These are phyloP conservation scores for Pseudovirgaria hyperparasitica DNA, from an alignment of 2,329 filamentous ascomycete species.

Conservation along the genomic window DNA sequence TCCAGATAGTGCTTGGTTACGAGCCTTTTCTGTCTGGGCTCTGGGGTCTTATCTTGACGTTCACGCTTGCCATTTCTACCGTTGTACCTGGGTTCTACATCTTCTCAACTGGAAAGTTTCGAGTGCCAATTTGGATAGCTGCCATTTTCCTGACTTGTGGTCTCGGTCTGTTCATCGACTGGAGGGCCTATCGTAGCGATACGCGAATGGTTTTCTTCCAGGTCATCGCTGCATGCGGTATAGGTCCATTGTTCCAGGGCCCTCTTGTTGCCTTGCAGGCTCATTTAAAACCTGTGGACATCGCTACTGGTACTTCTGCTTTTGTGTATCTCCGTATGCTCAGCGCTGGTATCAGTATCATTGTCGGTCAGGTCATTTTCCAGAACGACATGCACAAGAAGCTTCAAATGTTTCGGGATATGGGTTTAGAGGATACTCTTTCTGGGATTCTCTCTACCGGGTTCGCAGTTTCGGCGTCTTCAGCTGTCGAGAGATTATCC, in stretches of 20 bases:
- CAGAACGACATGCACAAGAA: slow-evolving; percentile 43
- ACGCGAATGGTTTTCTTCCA: slow-evolving; percentile 33
- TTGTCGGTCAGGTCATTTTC: slow-evolving; percentile 39
- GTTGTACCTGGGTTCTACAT: slow-evolving; percentile 34
- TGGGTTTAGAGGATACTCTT: slow-evolving; percentile 10
- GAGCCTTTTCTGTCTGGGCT: slow-evolving; percentile 45
- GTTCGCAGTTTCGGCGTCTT: slow-evolving; percentile 20
- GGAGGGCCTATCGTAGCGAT: slow-evolving; percentile 8
- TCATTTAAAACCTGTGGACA: slow-evolving; percentile 40
- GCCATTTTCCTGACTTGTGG: slow-evolving; percentile 20
- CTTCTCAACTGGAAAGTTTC: slow-evolving; percentile 29
- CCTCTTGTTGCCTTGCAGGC: slow-evolving; percentile 44
- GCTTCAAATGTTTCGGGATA: slow-evolving; percentile 12
- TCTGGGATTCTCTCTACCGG: slow-evolving; percentile 14
- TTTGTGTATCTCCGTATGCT: slow-evolving; percentile 36
- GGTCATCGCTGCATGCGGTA: slow-evolving; percentile 37
- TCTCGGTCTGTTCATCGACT: slow-evolving; percentile 18
- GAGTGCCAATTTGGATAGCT: slow-evolving; percentile 21
- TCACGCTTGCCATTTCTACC: slow-evolving; percentile 31
- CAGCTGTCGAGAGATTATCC: slow-evolving; percentile 10
- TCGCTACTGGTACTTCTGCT: slow-evolving; percentile 38
- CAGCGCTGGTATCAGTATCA: slow-evolving; percentile 34
- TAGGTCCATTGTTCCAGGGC: slow-evolving; percentile 42
- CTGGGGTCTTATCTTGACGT: slow-evolving; percentile 47
- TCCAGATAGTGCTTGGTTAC: slow-evolving; percentile 53